Conservation (phyloP, 495 filamentous ascomycete genomes). For the Talaromyces stipitatus region DNA sequence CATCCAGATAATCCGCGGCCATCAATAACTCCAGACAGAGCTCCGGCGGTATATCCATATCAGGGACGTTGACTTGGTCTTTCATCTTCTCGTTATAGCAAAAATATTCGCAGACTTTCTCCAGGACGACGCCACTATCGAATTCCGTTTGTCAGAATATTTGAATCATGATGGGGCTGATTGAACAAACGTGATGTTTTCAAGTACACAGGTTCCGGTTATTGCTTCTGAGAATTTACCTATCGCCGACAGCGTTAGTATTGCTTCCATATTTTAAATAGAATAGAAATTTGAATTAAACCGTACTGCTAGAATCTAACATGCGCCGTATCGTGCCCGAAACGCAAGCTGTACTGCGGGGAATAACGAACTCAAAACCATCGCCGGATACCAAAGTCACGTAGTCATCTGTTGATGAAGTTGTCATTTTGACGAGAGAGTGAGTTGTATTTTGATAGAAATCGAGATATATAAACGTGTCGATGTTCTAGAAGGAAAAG, state of each 20-base stretch:
- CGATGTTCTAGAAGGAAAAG: background rate
- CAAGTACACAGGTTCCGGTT: constrained; percentile 57
- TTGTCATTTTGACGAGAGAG: background rate
- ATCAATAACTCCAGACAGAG: constrained; percentile 74
- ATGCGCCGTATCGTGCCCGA: constrained; percentile 76
- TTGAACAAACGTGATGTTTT: constrained; percentile 62
- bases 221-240: constrained; percentile 64
- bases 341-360: constrained; percentile 64
- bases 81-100: constrained; percentile 81
- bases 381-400: constrained; percentile 84
- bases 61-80: constrained; percentile 68
- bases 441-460: background rate
- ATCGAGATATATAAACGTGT: background rate
- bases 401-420: constrained; percentile 36
- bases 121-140: constrained; percentile 67
- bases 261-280: background rate
- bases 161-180: background rate
- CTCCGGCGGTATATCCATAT: constrained; percentile 80
- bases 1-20: constrained; percentile 68
- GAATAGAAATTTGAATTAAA: background rate
- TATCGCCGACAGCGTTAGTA: constrained; percentile 18
- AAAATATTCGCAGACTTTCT: constrained; percentile 88
- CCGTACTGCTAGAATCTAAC: constrained; percentile 70
- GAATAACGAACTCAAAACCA: constrained; percentile 81
- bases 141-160: background rate